Percentiles rank a stretch among this genome's conserved stretches.
Evolutionary conservation across 1,284 basidiomycete genomes (phyloP).

Genomic region (Cutaneotrichosporon sp.): DNA sequence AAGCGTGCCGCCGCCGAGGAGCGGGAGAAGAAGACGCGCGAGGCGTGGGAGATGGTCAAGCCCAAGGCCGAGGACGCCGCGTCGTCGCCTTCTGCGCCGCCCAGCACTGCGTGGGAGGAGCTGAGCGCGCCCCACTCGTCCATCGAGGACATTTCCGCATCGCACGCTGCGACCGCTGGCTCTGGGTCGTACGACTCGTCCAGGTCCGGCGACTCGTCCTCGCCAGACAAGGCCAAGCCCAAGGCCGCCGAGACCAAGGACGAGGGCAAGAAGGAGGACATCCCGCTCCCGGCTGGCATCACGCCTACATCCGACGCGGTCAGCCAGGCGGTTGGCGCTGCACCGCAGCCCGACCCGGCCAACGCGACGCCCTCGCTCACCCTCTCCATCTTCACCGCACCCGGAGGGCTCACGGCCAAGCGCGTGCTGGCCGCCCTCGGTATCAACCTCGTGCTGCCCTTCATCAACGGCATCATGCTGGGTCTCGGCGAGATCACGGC

Average conservation of each 20-base stretch:
- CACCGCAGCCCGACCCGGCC: constrained; percentile 23
- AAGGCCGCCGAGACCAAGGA: background rate
- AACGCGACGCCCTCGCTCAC: constrained; percentile 61
- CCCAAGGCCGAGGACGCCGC: constrained; percentile 37
- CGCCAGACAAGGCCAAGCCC: constrained; percentile 12
- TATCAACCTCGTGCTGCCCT: constrained; percentile 90
- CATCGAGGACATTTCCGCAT: constrained; percentile 35
- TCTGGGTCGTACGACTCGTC: background rate
- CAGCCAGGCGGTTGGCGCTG: background rate
- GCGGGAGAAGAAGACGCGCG: constrained; percentile 55
- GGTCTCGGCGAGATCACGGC: constrained; percentile 98
- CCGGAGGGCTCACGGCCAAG: constrained; percentile 71
- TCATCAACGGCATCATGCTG: constrained; percentile 97
- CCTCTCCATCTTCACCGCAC: constrained; percentile 76
- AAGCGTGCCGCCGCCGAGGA: constrained; percentile 26
- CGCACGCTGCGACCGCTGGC: constrained; percentile 18
- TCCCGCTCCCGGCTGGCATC: constrained; percentile 9
- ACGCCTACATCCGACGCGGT: constrained; percentile 1
- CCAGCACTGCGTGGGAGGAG: constrained; percentile 48
- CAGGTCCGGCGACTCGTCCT: constrained; percentile 3
- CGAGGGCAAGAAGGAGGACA: constrained; percentile 9
- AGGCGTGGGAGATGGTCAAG: constrained; percentile 61
- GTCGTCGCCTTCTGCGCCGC: constrained; percentile 36
- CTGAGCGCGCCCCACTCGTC: constrained; percentile 36
- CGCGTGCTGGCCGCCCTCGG: constrained; percentile 79